A percentile compares a stretch with the other conserved stretches of the same genome.
These are phyloP conservation scores for Diaporthe vexans DNA, from an alignment of 2,329 filamentous ascomycete species.

Conservation along the genomic window DNA sequence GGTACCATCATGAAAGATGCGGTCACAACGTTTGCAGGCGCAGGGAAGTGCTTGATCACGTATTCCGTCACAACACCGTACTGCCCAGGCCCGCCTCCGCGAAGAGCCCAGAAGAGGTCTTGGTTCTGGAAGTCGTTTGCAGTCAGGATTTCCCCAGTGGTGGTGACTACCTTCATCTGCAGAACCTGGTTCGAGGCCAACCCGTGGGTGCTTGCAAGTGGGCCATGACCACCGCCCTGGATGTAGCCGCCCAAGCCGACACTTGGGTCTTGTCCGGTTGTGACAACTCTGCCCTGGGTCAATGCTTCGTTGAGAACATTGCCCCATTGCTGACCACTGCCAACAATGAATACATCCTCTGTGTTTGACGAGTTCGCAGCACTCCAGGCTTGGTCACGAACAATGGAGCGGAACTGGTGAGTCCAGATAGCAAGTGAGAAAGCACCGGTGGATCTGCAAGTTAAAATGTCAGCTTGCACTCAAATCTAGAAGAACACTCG, in stretches of 20 bases:
- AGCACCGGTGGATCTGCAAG: constrained; percentile 1
- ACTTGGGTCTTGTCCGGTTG: constrained; percentile 57
- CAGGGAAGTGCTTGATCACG: constrained; percentile 38
- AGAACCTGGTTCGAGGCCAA: constrained; percentile 47
- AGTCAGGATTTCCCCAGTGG: constrained; percentile 42
- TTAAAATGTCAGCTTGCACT: neutral
- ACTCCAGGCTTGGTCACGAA: constrained; percentile 15
- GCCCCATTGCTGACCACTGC: constrained; percentile 42
- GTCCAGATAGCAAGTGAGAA: constrained; percentile 45
- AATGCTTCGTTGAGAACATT: constrained; percentile 50
- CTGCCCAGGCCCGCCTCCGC: constrained; percentile 41
- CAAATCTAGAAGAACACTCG: neutral
- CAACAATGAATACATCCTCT: constrained; percentile 47
- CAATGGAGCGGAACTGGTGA: constrained; percentile 36
- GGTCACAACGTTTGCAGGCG: constrained; percentile 37
- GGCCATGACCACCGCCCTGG: constrained; percentile 50
- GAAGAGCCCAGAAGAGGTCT: constrained; percentile 42
- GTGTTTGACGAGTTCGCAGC: constrained; percentile 43
- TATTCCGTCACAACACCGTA: constrained; percentile 43
- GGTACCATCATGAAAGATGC: neutral
- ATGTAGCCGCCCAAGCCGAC: constrained; percentile 54
- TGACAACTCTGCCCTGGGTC: constrained; percentile 51
- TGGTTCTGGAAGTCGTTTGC: constrained; percentile 40
- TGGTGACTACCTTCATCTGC: constrained; percentile 48
- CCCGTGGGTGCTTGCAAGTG: constrained; percentile 45